Percentiles rank a stretch among this genome's conserved stretches.
Conservation (phyloP, 1,284 basidiomycete genomes). For the Cutaneotrichosporon sp. region DNA sequence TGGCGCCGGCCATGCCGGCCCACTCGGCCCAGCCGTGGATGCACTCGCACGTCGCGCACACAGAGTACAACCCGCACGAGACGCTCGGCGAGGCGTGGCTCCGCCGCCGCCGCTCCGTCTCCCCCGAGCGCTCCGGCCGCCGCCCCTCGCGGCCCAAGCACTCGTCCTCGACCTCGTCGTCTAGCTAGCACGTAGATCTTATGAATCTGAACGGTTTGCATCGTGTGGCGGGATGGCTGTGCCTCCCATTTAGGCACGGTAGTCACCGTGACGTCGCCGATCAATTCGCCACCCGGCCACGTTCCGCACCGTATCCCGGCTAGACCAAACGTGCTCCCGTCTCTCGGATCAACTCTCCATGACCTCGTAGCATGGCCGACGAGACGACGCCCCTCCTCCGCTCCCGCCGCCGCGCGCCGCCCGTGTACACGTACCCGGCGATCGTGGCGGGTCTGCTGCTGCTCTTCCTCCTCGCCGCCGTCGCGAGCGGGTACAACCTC, state of each 20-base stretch:
- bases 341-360: too few relatives aligned
- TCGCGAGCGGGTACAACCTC: neutral
- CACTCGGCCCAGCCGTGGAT: slow-evolving; percentile 1
- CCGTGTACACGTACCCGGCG: neutral
- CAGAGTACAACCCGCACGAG: neutral
- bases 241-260: too few relatives aligned
- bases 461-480: neutral
- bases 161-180: too few relatives aligned
- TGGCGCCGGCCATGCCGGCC: neutral
- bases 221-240: too few relatives aligned
- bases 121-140: too few relatives aligned
- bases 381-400: neutral
- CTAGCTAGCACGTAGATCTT: too few relatives aligned
- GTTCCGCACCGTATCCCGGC: too few relatives aligned
- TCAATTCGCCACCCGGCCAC: too few relatives aligned
- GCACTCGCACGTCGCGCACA: neutral
- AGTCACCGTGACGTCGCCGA: too few relatives aligned
- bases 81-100: neutral
- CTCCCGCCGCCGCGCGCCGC: neutral
- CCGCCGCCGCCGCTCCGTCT: neutral
- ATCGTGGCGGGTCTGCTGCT: neutral
- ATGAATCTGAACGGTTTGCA: too few relatives aligned
- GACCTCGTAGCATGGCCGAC: neutral
- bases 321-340: too few relatives aligned
- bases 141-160: too few relatives aligned